Evolutionary conservation across 306 rosid species (phyloP).

Genomic region (Alnus glutinosa): DNA sequence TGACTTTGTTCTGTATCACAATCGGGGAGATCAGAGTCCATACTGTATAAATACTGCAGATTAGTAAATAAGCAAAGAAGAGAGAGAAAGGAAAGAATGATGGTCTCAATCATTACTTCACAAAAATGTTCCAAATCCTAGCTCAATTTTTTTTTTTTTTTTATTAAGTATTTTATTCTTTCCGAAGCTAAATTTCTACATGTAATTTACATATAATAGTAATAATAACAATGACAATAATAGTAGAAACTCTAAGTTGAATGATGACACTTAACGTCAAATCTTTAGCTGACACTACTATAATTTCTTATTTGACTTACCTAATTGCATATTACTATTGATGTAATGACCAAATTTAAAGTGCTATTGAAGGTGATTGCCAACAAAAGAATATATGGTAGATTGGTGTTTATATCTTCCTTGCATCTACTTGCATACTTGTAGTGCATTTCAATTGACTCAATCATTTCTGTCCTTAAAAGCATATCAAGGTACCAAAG

Average conservation of each 20-base stretch:
- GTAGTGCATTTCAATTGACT: not conserved
- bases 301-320: not conserved
- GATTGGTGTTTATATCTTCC: not conserved
- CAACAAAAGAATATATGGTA: not conserved
- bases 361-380: not conserved
- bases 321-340: not conserved
- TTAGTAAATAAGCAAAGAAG: constrained; percentile 3
- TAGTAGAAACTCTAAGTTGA: too few relatives aligned
- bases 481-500: not conserved
- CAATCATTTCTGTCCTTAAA: not conserved
- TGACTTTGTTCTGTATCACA: constrained; percentile 48
- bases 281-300: not conserved
- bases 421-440: not conserved
- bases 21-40: constrained; percentile 84
- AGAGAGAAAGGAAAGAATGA: not conserved
- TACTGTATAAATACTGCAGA: constrained; percentile 44
- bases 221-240: too few relatives aligned
- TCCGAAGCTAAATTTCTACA: not conserved
- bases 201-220: too few relatives aligned
- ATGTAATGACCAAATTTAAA: not conserved
- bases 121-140: not conserved
- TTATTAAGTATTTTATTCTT: not conserved
- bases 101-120: not conserved
- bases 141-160: not conserved
- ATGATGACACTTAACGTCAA: not conserved